Percentiles rank a stretch among this genome's conserved stretches.
Evolutionary conservation across 768 basidiomycete genomes (phyloP).

Genomic region (Multifurca ochricompacta): DNA sequence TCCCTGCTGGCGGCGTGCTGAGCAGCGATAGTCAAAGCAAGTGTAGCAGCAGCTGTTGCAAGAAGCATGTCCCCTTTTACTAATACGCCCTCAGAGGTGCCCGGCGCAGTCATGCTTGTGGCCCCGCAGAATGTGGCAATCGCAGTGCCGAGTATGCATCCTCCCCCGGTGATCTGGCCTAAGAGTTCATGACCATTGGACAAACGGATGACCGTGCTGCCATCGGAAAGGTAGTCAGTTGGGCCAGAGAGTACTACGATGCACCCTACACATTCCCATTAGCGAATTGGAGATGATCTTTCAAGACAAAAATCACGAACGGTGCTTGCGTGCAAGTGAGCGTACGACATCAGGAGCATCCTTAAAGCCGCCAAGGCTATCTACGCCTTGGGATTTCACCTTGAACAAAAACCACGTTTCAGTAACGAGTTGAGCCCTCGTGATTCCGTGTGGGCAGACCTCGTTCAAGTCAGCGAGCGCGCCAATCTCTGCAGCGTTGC

Average conservation of each 20-base stretch:
- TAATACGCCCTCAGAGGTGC: constrained; percentile 34
- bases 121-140: constrained; percentile 79
- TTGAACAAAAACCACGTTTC: constrained; percentile 28
- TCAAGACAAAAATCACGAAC: constrained; percentile 35
- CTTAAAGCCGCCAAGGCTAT: constrained; percentile 76
- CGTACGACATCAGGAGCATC: constrained; percentile 67
- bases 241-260: constrained; percentile 76
- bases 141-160: constrained; percentile 73
- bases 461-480: constrained; percentile 69
- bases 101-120: constrained; percentile 37
- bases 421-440: not conserved
- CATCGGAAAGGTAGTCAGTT: constrained; percentile 81
- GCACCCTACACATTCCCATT: constrained; percentile 44
- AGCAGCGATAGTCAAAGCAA: constrained; percentile 53
- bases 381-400: constrained; percentile 74
- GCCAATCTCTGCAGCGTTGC: constrained; percentile 86
- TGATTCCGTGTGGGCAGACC: constrained; percentile 32
- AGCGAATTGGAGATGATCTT: not conserved
- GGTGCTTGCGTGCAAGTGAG: constrained; percentile 61
- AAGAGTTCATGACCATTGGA: constrained; percentile 70
- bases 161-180: constrained; percentile 81
- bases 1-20: constrained; percentile 45
- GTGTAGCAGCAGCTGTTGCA: constrained; percentile 68
- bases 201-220: constrained; percentile 54
- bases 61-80: constrained; percentile 73